A percentile compares a stretch with the other conserved stretches of the same genome.
phyloP scores from a whole-genome alignment of 441 rosid genomes.

The Hura crepitans region DNA sequence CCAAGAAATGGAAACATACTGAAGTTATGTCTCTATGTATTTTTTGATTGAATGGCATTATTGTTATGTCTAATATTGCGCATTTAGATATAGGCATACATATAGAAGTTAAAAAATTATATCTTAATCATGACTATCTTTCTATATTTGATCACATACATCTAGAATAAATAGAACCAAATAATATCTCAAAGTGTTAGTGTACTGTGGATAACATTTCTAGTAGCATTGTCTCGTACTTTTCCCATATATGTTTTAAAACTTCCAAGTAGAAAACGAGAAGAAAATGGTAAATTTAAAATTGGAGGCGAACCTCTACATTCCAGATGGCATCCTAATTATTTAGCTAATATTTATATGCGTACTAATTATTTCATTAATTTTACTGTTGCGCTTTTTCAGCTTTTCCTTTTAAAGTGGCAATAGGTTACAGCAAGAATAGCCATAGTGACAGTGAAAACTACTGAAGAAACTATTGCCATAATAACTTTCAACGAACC shows the following conservation, averaged over 20 bases:
- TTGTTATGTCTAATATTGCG: not conserved
- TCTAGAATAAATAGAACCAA: not conserved
- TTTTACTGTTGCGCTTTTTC: not conserved
- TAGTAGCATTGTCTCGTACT: not conserved
- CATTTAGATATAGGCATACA: not conserved
- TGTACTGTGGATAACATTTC: not conserved
- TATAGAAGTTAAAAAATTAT: not conserved
- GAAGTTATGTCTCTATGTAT: not conserved
- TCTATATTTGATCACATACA: not conserved
- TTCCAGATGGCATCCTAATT: constrained; percentile 2
- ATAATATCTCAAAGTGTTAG: not conserved
- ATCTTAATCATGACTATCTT: not conserved
- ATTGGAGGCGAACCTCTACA: not conserved
- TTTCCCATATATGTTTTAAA: not conserved
- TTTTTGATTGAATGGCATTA: not conserved
- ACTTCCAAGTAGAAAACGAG: not conserved
- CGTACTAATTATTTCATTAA: constrained; percentile 11
- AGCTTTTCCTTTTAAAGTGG: constrained; percentile 2
- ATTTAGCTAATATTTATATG: not conserved
- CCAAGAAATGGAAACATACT: constrained; percentile 3
- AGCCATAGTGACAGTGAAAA: not conserved
- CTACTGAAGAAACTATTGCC: not conserved
- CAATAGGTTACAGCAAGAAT: not conserved
- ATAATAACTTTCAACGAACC: not conserved
- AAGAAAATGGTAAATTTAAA: not conserved